Evolutionary conservation across 2,329 filamentous ascomycete species (phyloP).

Genomic region (Monilinia fructigena): DNA sequence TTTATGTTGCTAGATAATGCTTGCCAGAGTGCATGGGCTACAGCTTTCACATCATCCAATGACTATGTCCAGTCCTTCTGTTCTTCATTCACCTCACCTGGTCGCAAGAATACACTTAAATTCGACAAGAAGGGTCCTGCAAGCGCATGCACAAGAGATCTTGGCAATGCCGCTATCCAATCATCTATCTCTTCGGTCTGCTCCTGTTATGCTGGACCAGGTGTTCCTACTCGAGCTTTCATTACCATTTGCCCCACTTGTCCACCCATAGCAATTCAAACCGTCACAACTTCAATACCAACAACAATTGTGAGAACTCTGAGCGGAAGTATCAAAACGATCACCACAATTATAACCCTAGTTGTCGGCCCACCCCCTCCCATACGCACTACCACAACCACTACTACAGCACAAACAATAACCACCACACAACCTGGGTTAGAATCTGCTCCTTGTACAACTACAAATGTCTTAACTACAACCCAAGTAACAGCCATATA

Average conservation of each 20-base stretch:
- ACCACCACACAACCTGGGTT: background rate
- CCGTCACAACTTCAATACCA: background rate
- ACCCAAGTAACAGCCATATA: slow-evolving; percentile 9
- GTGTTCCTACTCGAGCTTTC: background rate
- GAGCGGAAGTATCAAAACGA: background rate
- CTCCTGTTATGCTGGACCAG: background rate
- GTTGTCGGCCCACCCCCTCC: background rate
- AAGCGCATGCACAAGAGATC: background rate
- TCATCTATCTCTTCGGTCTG: slow-evolving; percentile 14
- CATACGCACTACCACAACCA: background rate
- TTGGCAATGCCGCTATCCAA: background rate
- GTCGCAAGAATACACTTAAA: background rate
- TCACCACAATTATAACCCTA: background rate
- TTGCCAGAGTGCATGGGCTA: slow-evolving; percentile 15
- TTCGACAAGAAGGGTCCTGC: background rate
- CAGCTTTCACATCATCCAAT: slow-evolving; percentile 5
- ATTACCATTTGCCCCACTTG: background rate
- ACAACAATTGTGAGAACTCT: background rate
- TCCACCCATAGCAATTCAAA: background rate
- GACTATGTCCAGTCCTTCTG: background rate
- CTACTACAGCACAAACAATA: background rate
- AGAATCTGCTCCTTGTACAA: background rate
- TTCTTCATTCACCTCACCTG: background rate
- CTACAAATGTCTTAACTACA: background rate
- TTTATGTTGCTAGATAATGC: background rate